Evolutionary conservation across 2,329 filamentous ascomycete species (phyloP).

Genomic region (Chaetomium globosum): DNA sequence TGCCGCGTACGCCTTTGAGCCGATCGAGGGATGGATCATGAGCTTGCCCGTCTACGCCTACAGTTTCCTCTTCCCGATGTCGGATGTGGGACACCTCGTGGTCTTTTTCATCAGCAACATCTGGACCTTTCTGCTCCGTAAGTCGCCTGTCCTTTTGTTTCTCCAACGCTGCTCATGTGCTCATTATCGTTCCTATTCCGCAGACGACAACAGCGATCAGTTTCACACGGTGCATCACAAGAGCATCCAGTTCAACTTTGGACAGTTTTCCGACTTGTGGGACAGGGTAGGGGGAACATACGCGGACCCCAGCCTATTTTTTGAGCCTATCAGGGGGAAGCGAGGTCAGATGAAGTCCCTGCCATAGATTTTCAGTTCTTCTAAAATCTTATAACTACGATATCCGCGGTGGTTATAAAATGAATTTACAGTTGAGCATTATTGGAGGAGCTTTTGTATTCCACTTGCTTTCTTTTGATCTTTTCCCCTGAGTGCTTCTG

Average conservation of each 20-base stretch:
- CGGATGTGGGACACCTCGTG: constrained; percentile 7
- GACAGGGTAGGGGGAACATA: constrained; percentile 10
- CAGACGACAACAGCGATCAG: constrained; percentile 12
- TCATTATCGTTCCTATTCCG: neutral
- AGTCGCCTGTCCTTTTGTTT: neutral
- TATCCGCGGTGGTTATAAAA: too few relatives aligned
- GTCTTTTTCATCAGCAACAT: constrained; percentile 11
- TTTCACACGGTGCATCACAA: constrained; percentile 16
- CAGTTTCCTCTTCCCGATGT: constrained; percentile 12
- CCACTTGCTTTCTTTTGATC: too few relatives aligned
- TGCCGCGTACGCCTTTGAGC: constrained; percentile 12
- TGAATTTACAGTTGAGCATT: too few relatives aligned
- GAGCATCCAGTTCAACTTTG: constrained; percentile 9
- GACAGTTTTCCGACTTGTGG: constrained; percentile 9
- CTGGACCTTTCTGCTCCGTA: constrained; percentile 7
- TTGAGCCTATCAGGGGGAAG: neutral
- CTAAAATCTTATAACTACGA: too few relatives aligned
- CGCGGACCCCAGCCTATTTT: constrained; percentile 4
- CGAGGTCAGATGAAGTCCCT: neutral
- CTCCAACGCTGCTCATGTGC: neutral
- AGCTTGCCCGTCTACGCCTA: constrained; percentile 16
- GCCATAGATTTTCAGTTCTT: neutral
- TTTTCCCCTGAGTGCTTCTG: too few relatives aligned
- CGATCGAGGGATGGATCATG: constrained; percentile 12
- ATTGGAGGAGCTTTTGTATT: too few relatives aligned